phyloP scores from a whole-genome alignment of 1,284 basidiomycete genomes.

The Marasmius fiardii region DNA sequence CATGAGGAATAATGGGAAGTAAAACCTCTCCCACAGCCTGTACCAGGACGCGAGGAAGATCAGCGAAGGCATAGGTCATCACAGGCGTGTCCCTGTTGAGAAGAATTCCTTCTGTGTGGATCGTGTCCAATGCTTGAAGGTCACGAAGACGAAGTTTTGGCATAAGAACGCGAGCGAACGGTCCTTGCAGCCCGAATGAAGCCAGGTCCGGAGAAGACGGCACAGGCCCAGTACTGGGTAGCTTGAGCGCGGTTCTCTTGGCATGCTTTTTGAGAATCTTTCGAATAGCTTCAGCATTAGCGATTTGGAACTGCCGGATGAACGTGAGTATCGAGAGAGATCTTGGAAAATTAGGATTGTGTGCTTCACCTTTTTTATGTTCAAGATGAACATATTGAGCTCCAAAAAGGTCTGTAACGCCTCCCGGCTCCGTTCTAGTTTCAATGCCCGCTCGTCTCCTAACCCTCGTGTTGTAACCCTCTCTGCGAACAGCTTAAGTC shows the following conservation, averaged over 20 bases:
- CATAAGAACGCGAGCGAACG: background rate
- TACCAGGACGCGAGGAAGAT: slow-evolving; percentile 78
- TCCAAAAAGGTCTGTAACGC: slow-evolving; percentile 80
- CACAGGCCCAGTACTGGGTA: slow-evolving; percentile 28
- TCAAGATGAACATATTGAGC: slow-evolving; percentile 79
- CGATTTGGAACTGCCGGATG: slow-evolving; percentile 73
- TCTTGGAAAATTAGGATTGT: too few relatives aligned
- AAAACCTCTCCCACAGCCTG: slow-evolving; percentile 85
- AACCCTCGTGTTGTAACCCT: slow-evolving; percentile 63
- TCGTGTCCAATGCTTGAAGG: background rate
- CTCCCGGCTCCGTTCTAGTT: slow-evolving; percentile 57
- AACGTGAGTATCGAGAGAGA: background rate
- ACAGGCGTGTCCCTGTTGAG: background rate
- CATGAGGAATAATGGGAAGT: slow-evolving; percentile 78
- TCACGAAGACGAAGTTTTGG: background rate
- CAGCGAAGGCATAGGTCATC: slow-evolving; percentile 23
- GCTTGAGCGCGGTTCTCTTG: slow-evolving; percentile 75
- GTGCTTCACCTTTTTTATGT: slow-evolving; percentile 73
- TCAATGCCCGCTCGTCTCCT: slow-evolving; percentile 56
- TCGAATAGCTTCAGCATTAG: slow-evolving; percentile 85
- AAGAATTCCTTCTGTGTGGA: background rate
- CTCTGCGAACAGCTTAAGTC: slow-evolving; percentile 70
- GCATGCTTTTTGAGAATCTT: slow-evolving; percentile 96
- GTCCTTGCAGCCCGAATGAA: background rate
- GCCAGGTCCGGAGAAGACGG: slow-evolving; percentile 11